Conservation (phyloP, 768 basidiomycete genomes). For the Suillus spraguei region DNA sequence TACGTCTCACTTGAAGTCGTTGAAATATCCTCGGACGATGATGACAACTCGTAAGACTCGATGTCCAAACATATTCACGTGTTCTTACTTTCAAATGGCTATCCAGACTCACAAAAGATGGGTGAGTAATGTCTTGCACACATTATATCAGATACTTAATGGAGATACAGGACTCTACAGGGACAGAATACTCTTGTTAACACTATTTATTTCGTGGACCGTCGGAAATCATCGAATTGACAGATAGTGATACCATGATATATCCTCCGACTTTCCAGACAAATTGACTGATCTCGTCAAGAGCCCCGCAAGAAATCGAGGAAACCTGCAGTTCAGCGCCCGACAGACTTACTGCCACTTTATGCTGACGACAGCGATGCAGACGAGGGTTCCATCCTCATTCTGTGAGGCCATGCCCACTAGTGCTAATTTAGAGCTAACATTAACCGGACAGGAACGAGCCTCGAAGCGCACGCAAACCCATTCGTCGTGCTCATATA, state of each 20-base stretch:
- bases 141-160: neutral
- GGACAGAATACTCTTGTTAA: neutral
- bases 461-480: slow-evolving; percentile 50
- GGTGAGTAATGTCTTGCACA: neutral
- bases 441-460: slow-evolving; percentile 41
- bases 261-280: slow-evolving; percentile 24
- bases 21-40: slow-evolving; percentile 55
- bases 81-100: slow-evolving; percentile 12
- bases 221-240: slow-evolving; percentile 31
- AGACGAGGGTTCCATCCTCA: slow-evolving; percentile 41
- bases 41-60: slow-evolving; percentile 34
- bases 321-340: slow-evolving; percentile 12
- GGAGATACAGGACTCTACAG: neutral
- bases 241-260: slow-evolving; percentile 29
- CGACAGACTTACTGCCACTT: slow-evolving; percentile 20
- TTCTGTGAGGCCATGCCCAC: slow-evolving; percentile 33
- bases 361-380: slow-evolving; percentile 35
- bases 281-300: slow-evolving; percentile 26
- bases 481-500: slow-evolving; percentile 32
- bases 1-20: slow-evolving; percentile 41
- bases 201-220: slow-evolving; percentile 6
- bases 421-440: slow-evolving; percentile 5
- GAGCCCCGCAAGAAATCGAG: slow-evolving; percentile 12
- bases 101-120: slow-evolving; percentile 5
- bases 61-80: slow-evolving; percentile 13